Evolutionary conservation across 208 protist species (phyloP).

Genomic region (Pavlovales sp.): DNA sequence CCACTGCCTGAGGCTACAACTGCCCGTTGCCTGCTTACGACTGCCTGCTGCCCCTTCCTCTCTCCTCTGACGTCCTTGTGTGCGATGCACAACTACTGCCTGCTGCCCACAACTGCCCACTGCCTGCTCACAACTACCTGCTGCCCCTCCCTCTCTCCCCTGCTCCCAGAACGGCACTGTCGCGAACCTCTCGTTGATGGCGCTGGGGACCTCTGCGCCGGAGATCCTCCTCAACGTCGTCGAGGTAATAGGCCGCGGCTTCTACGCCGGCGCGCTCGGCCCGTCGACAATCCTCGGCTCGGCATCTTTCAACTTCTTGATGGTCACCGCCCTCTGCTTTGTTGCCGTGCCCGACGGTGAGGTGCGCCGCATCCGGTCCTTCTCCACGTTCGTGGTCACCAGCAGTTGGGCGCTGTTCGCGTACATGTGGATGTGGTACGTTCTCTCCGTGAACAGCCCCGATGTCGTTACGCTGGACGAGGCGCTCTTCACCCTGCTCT

Average conservation of each 20-base stretch:
- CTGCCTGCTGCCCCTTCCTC: too few relatives aligned
- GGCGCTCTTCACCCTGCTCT: neutral
- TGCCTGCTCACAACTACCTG: too few relatives aligned
- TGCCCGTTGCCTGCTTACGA: too few relatives aligned
- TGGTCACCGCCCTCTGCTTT: constrained; percentile 48
- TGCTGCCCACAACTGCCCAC: too few relatives aligned
- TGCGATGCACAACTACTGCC: too few relatives aligned
- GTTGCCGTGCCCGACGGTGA: constrained; percentile 10
- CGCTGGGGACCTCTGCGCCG: constrained; percentile 48
- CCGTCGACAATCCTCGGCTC: constrained; percentile 52
- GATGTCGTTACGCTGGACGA: neutral
- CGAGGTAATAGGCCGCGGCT: constrained; percentile 18
- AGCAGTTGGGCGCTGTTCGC: neutral
- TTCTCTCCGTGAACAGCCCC: neutral
- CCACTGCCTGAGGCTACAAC: too few relatives aligned
- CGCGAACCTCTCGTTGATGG: constrained; percentile 52
- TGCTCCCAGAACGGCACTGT: constrained; percentile 51
- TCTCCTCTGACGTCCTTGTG: too few relatives aligned
- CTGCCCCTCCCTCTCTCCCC: too few relatives aligned
- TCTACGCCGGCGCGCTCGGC: constrained; percentile 43
- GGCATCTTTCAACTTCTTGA: constrained; percentile 50
- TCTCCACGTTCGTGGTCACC: neutral
- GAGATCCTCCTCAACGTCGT: constrained; percentile 47
- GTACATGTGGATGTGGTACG: constrained; percentile 1
- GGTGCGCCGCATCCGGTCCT: neutral